These are phyloP conservation scores for Coix lacrymajobi DNA, from an alignment of 176 grass and related monocot genomes.

Conservation along the genomic window DNA sequence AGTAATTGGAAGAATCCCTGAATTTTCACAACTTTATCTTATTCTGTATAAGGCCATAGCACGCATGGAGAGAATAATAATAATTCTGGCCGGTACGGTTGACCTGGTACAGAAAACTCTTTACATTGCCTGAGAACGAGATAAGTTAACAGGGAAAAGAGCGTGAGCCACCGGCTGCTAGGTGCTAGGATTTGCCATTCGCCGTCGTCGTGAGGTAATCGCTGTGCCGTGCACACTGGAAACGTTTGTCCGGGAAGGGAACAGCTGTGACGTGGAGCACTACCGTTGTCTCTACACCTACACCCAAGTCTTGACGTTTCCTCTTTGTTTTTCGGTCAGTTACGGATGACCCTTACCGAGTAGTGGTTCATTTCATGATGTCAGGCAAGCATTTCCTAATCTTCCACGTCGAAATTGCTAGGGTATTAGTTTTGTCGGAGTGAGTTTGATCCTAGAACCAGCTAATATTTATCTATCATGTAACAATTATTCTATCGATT, in stretches of 20 bases:
- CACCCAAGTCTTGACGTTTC: background rate
- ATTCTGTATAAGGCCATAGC: background rate
- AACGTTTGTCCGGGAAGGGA: background rate
- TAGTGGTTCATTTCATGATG: background rate
- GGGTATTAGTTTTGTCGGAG: background rate
- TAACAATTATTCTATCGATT: too few relatives aligned
- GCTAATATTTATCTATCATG: too few relatives aligned
- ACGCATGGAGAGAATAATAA: background rate
- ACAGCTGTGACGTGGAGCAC: background rate
- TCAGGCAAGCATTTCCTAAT: background rate
- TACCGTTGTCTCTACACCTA: background rate
- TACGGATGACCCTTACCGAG: background rate
- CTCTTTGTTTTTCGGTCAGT: background rate
- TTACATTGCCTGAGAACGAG: background rate
- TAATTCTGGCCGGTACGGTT: slow-evolving; percentile 17
- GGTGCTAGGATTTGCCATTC: background rate
- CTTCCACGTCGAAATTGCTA: background rate
- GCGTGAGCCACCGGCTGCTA: background rate
- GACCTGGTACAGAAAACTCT: background rate
- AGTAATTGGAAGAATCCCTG: background rate
- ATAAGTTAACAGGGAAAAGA: background rate
- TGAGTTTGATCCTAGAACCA: background rate
- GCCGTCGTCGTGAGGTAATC: background rate
- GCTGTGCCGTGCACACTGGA: background rate
- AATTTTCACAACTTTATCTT: background rate